Evolutionary conservation across 306 rosid genomes (phyloP), one percentile per base, ranked within the genome.

Genomic region (Malus sylvestris): DNA sequence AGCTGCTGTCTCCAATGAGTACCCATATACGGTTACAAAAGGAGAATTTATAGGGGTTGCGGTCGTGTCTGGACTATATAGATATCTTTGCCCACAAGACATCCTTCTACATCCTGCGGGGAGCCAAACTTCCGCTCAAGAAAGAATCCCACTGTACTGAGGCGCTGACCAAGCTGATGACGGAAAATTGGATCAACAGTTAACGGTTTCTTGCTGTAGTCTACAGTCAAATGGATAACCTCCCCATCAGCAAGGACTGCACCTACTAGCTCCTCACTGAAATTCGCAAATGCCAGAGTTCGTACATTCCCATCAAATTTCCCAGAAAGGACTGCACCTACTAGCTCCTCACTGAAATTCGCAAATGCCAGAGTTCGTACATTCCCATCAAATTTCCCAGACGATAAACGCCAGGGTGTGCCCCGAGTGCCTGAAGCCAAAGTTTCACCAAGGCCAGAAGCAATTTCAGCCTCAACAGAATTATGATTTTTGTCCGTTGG

Each of bases 341-440:
- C 80, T 80, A 95, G 69, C 80, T 95, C 99, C 93, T 92, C 91
- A 20, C 98, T 92, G 73, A 95, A 95, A 83, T 95, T 95, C 8
- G 97, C 99, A 76, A 92, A 95, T 58, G 98, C 92, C 73, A 89
- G 83, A 1, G 98, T 92, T 61, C 76, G 83, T 73, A 92, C 91
- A 23, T 53, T 75, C 55, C 98, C 96, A 20, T 95, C 90, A 68
- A 92, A 88, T 90, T 95, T 95, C 84, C 97, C 93, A 10, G 89
- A 88, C 38, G 89, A 86, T 58, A 95, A 68, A 64, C 97, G 92
- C 98, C 98, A 95, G 18, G 99, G 97, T 30, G 99, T 95, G 49
- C 99, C 99, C 45, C 89, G 79, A 66, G 98, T 91, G 75, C 99
- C 96, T 53, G 98, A 95, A 73, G 98, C 99, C 83, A 95, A 87